Percentiles rank a stretch among this genome's conserved stretches.
Conservation (phyloP, 78 protist genomes). For the Dictyostelium intermedium region DNA sequence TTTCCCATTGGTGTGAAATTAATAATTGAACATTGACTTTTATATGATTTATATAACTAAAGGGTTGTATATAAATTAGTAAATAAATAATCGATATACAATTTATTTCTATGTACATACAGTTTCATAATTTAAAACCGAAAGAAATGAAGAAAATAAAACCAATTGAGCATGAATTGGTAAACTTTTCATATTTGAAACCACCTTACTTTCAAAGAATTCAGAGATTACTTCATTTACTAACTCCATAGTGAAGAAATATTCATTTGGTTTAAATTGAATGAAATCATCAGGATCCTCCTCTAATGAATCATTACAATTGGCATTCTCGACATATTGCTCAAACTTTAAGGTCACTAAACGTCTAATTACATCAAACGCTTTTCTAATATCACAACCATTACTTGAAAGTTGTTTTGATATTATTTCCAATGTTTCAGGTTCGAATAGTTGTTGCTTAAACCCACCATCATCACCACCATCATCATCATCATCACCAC, state of each 20-base stretch:
- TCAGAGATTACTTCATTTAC: constrained; percentile 6
- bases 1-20: constrained; percentile 3
- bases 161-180: constrained; percentile 27
- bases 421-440: constrained; percentile 2
- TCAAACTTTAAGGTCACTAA: neutral
- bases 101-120: neutral
- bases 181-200: neutral
- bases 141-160: neutral
- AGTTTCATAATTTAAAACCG: neutral
- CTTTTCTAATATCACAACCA: constrained; percentile 52
- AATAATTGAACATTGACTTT: neutral
- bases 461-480: neutral
- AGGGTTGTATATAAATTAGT: too few species aligned
- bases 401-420: neutral
- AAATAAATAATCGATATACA: too few species aligned
- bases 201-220: constrained; percentile 2
- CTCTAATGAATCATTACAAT: neutral
- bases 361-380: constrained; percentile 34
- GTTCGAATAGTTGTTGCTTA: neutral
- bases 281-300: neutral
- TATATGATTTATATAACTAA: constrained; percentile 23
- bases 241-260: constrained; percentile 2
- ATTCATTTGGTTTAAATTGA: neutral
- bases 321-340: neutral
- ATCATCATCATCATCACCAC: neutral